Evolutionary conservation across 192 early-diverging fungal species (phyloP), one percentile per base, ranked within the genome.

Genomic region (Chytriomyces confervae): DNA sequence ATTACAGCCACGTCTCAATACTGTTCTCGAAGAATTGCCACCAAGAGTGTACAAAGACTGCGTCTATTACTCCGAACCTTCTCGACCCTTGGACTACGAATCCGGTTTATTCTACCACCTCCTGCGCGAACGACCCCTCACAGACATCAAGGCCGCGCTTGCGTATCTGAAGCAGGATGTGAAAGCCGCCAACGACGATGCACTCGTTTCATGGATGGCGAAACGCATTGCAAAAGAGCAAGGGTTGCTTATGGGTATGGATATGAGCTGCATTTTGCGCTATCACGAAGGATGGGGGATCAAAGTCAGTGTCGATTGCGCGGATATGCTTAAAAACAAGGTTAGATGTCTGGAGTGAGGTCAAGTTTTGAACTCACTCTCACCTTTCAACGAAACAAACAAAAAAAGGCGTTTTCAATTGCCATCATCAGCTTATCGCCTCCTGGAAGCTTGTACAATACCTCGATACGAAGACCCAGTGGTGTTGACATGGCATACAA

Each of bases 351-450:
- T 27, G 24, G 24, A 27, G 24, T 47, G 18, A 3, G 57, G 57
- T 61, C 18, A 18, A 4, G 18, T 4, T 61, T 4, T 61, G 57
- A n/a, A 23, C 57, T 61, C 57, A 61, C 36, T 36, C 36, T 61
- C 57, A 61, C 57, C 23, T 61, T 61, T 61, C 3, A 2, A 1
- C 23, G 5, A 16, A 16, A 4, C 46, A 29, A 36, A 2, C 1
- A 36, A 36, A 36, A 29, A 16, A 23, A 72, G 69, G 69, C 69
- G 9, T 72, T 72, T 36, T 72, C 69, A 7, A 72, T 72, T 43
- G 69, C 69, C 1, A 72, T 72, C 43, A 51, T 72, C n/a, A 72
- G 69, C 51, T 60, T 72, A 29, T 51, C 43, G n/a, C 69, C 69
- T 9, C 69, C 69, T 27, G 69, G 69, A 9, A 16, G 8, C 7